Conservation (phyloP, 2,329 filamentous ascomycete genomes). For the Ophiostoma fasciatum region DNA sequence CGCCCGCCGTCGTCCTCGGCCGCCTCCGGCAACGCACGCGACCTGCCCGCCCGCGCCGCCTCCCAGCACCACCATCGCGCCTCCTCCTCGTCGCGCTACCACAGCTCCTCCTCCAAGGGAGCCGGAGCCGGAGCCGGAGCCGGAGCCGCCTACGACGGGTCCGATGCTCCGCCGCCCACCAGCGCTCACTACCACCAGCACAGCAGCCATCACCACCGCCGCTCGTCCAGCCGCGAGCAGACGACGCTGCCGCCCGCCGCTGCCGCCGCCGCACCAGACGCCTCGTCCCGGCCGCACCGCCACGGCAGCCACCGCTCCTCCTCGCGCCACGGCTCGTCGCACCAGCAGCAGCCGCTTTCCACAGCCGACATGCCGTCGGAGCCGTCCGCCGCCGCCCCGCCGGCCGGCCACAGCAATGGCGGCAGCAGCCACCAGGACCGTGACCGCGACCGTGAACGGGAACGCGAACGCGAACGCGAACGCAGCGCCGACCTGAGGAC, state of each 20-base stretch:
- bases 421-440: slow-evolving; percentile 14
- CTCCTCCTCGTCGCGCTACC: slow-evolving; percentile 6
- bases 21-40: slow-evolving; percentile 3
- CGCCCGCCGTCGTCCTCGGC: slow-evolving; percentile 18
- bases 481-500: slow-evolving; percentile 34
- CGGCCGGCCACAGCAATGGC: slow-evolving; percentile 18
- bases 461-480: too few species aligned
- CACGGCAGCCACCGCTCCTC: slow-evolving; percentile 35
- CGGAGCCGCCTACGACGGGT: slow-evolving; percentile 5
- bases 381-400: slow-evolving; percentile 26
- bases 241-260: slow-evolving; percentile 29
- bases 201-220: slow-evolving; percentile 21
- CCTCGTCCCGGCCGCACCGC: slow-evolving; percentile 32
- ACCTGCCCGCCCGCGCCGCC: slow-evolving; percentile 11
- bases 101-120: too few species aligned
- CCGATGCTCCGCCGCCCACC: background rate
- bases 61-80: slow-evolving; percentile 14
- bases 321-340: slow-evolving; percentile 5
- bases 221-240: slow-evolving; percentile 37
- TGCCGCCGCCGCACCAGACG: slow-evolving; percentile 21
- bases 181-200: slow-evolving; percentile 19
- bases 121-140: too few species aligned
- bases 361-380: slow-evolving; percentile 19
- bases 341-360: slow-evolving; percentile 7
- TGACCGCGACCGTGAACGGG: too few species aligned